Base-by-base conservation (phyloP, 192 early-diverging fungal genomes). In the Coemansia sp. region DNA sequence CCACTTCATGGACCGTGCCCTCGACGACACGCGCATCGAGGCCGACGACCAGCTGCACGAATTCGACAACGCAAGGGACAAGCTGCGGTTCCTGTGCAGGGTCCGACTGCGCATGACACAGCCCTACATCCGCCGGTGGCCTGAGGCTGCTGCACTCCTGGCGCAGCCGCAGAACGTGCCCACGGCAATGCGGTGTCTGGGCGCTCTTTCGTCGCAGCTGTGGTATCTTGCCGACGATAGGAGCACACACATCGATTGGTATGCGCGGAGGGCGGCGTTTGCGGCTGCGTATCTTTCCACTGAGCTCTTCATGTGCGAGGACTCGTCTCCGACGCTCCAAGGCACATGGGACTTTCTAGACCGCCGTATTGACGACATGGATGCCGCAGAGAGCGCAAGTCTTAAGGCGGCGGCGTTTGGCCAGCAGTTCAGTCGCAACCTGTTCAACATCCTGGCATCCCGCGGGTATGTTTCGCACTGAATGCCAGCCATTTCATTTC, bases 301-400 rank as follows among this genome's bases (percentile, higher is more conserved):
- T 0, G 95, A 98, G 75, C 73, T 98, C 50, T 98, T 90, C 75
- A 94, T 98, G 95, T 92, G 91, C 16, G 91, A 93, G 71, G 96
- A 98, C 67, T 76, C 79, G 43, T 94, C 95, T 8, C 87, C 90
- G 11, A 85, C 89, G 47, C 89, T 83, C 72, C 72, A 69, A 13
- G 90, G 87, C 26, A 96, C 96, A 1, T 89, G 83, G 65, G 78
- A 77, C 49, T 96, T 98, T 64, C 79, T 98, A 56, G 88, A 96
- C 56, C 74, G 89, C 40, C 87, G 93, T 53, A 70, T 98, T n/a
- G 74, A 86, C 56, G 89, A 93, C 53, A 87, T 90, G 48, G 87
- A 86, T 2, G 75, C 72, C 4, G 56, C 92, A 15, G 92, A 88
- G 9, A 58, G 73, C n/a, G 75, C 79, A 5, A 42, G 56, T n/a